Conservation (phyloP, 108 stramenopile species). For the Cyclotella choctawhatcheeana region DNA sequence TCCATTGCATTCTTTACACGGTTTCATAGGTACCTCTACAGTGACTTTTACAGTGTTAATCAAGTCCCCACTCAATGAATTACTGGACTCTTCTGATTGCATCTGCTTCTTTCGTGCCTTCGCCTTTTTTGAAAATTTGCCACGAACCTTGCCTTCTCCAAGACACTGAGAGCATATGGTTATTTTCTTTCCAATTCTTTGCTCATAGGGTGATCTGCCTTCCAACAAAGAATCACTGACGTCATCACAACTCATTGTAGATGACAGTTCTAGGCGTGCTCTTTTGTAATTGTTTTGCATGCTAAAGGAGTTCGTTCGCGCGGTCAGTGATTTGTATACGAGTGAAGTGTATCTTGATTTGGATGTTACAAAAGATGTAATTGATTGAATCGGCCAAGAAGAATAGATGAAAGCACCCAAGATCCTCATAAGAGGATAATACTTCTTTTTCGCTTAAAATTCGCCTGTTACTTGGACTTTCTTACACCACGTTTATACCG, state of each 20-base stretch:
- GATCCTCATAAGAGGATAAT: neutral
- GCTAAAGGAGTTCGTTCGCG: neutral
- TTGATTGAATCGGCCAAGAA: neutral
- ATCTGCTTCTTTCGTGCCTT: slow-evolving; percentile 35
- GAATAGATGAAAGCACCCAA: neutral
- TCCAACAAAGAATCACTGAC: neutral
- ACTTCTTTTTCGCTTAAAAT: neutral
- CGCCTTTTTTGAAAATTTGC: slow-evolving; percentile 55
- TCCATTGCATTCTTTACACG: slow-evolving; percentile 49
- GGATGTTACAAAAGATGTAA: neutral
- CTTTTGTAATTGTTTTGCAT: neutral
- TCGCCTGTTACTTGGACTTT: slow-evolving; percentile 34
- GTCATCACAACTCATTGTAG: neutral
- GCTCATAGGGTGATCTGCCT: slow-evolving; percentile 40
- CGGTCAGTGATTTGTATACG: neutral
- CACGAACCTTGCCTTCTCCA: slow-evolving; percentile 64
- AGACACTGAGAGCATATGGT: slow-evolving; percentile 57
- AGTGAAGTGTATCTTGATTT: neutral
- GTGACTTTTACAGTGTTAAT: neutral
- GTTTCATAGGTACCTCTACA: slow-evolving; percentile 40
- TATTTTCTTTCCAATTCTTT: slow-evolving; percentile 29
- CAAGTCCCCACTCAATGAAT: no score
- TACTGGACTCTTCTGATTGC: neutral
- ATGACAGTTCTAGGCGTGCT: neutral
- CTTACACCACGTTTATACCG: slow-evolving; percentile 72